Percentiles rank a stretch among this genome's conserved stretches.
These are phyloP conservation scores for Yarrowia hollandica DNA, from an alignment of 805 yeast genomes.

Conservation along the genomic window DNA sequence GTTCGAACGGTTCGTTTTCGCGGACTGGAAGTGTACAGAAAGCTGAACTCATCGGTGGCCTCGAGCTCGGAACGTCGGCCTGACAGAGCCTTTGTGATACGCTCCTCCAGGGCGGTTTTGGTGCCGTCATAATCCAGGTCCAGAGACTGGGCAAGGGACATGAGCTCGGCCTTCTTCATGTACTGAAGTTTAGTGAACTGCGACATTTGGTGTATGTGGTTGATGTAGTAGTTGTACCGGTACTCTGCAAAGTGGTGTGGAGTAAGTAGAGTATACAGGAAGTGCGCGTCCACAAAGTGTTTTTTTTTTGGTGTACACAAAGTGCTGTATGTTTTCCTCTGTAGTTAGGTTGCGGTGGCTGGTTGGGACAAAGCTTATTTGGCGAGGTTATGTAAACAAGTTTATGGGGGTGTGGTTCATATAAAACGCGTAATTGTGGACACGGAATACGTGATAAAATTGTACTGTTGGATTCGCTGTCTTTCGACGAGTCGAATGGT, in stretches of 20 bases:
- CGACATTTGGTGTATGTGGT: neutral
- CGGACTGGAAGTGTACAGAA: slow-evolving; percentile 30
- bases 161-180: slow-evolving; percentile 43
- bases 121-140: slow-evolving; percentile 40
- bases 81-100: slow-evolving; percentile 35
- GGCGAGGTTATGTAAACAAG: neutral
- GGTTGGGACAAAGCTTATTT: slow-evolving; percentile 12
- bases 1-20: slow-evolving; percentile 1
- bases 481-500: too few species aligned
- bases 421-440: too few species aligned
- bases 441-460: neutral
- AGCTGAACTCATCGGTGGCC: slow-evolving; percentile 21
- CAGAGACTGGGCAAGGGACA: slow-evolving; percentile 43
- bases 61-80: slow-evolving; percentile 7
- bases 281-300: neutral
- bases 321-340: too few species aligned
- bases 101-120: slow-evolving; percentile 39
- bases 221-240: neutral
- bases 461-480: neutral
- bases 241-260: neutral
- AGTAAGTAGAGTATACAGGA: too few species aligned
- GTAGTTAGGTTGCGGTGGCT: slow-evolving; percentile 24
- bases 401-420: neutral
- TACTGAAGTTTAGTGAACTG: slow-evolving; percentile 18
- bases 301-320: too few species aligned